Evolutionary conservation across 306 rosid genomes (phyloP), one percentile per base, ranked within the genome.

Genomic region (Rosa chinensis): DNA sequence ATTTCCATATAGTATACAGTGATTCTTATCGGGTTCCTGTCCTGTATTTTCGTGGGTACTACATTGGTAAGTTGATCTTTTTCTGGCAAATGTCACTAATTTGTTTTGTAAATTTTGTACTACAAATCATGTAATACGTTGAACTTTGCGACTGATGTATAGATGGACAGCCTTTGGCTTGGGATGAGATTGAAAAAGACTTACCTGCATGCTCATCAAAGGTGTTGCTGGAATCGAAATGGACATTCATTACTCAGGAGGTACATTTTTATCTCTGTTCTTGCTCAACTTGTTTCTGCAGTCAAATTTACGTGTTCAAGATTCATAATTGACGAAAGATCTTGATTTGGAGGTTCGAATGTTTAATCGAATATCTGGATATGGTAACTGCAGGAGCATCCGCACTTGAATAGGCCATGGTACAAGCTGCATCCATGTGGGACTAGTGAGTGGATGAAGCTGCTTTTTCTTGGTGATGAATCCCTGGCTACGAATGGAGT

Each of bases 351-450:
- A 40, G 13, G 8, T 75, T 49, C 11, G 53, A 64, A 10, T 76
- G 18, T 28, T 72, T 11, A 18, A 35, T 43, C 0, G 25, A 64
- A 37, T 14, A 12, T 35, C 47, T 43, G 72, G 7, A 45, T 43
- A 71, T 72, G 28, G 66, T 58, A 21, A 84, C 11, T 83, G 72
- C 79, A 92, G 97, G 98, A 94, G 84, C 97, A 94, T 80, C 98
- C 98, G 17, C 81, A 86, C 86, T 79, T 94, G 85, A 86, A 92
- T 43, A 87, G 97, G 78, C 97, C 93, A 73, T 94, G 97, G 98
- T 91, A 47, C 89, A 94, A 92, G 80, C 78, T 94, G 77, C 98
- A 94, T 87, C 95, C 98, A 53, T 92, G 98, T 74, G 98, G 97
- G 42, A 90, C 97, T 1, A 72, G 91, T 42, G 98, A 89, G 50